These are phyloP conservation scores for Trichophyton benhamiae DNA, from an alignment of 2,329 filamentous ascomycete genomes.

Conservation along the genomic window DNA sequence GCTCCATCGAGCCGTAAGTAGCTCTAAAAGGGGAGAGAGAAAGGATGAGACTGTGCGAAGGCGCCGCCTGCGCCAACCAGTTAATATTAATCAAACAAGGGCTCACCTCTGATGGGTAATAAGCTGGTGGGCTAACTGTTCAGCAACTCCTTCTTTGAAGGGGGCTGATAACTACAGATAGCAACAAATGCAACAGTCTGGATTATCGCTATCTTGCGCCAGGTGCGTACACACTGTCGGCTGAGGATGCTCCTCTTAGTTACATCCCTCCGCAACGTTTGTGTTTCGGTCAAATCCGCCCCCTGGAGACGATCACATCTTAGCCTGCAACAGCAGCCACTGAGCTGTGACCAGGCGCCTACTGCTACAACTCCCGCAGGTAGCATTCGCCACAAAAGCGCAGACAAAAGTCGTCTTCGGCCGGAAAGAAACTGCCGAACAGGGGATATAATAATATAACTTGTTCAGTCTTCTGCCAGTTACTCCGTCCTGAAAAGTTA, in stretches of 20 bases:
- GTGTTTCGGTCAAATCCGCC: slow-evolving; percentile 1
- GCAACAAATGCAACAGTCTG: background rate
- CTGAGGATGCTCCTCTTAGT: background rate
- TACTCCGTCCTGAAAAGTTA: background rate
- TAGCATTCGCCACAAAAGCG: background rate
- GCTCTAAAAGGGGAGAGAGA: background rate
- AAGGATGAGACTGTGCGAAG: background rate
- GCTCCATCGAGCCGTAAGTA: background rate
- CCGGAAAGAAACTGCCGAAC: background rate
- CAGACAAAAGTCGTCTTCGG: background rate
- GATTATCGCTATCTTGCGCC: background rate
- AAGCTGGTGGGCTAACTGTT: background rate
- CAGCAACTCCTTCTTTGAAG: background rate
- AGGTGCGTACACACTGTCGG: background rate
- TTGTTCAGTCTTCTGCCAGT: background rate
- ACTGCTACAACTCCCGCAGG: background rate
- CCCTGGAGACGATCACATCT: background rate
- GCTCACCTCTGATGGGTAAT: background rate
- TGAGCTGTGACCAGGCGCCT: background rate
- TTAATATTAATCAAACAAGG: background rate
- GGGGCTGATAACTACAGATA: background rate
- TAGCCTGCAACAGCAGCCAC: background rate
- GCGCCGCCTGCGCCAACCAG: background rate
- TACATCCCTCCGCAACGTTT: background rate
- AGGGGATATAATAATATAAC: background rate